A percentile compares a stretch with the other conserved stretches of the same genome.
phyloP scores from a whole-genome alignment of 805 yeast genomes.

The Novakomyces olei region DNA sequence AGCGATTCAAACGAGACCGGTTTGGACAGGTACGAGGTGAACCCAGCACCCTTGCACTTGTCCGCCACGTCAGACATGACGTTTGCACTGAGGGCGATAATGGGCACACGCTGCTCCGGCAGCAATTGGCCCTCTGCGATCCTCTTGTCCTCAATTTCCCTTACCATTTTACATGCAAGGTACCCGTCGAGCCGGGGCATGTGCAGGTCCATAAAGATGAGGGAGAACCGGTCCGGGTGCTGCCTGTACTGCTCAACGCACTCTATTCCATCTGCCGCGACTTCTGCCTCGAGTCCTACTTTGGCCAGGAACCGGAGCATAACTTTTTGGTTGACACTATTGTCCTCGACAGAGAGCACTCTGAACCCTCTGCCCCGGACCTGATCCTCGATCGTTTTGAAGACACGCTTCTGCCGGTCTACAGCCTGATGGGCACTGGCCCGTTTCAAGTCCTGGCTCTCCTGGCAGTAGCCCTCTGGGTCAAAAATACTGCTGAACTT shows the following conservation, averaged over 20 bases:
- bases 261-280: slow-evolving; percentile 16
- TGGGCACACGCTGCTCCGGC: slow-evolving; percentile 11
- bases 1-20: slow-evolving; percentile 11
- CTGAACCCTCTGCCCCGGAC: slow-evolving; percentile 7
- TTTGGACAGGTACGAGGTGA: slow-evolving; percentile 15
- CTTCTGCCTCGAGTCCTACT: slow-evolving; percentile 14
- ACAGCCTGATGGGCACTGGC: slow-evolving; percentile 9
- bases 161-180: slow-evolving; percentile 15
- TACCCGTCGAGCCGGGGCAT: slow-evolving; percentile 19
- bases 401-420: slow-evolving; percentile 9
- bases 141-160: slow-evolving; percentile 14
- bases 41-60: slow-evolving; percentile 14
- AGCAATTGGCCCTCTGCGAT: too few species aligned
- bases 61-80: slow-evolving; percentile 16
- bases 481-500: slow-evolving; percentile 12
- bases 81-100: slow-evolving; percentile 17
- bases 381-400: slow-evolving; percentile 9
- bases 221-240: slow-evolving; percentile 11
- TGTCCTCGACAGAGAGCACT: slow-evolving; percentile 77
- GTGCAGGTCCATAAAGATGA: slow-evolving; percentile 16
- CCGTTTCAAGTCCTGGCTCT: slow-evolving; percentile 11
- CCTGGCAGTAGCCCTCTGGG: slow-evolving; percentile 9
- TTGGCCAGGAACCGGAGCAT: slow-evolving; percentile 23
- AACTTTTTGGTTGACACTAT: slow-evolving; percentile 74
- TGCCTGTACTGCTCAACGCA: slow-evolving; percentile 12